These are phyloP conservation scores for Apiotrichum domesticum DNA, from an alignment of 1,284 basidiomycete genomes.

Conservation along the genomic window DNA sequence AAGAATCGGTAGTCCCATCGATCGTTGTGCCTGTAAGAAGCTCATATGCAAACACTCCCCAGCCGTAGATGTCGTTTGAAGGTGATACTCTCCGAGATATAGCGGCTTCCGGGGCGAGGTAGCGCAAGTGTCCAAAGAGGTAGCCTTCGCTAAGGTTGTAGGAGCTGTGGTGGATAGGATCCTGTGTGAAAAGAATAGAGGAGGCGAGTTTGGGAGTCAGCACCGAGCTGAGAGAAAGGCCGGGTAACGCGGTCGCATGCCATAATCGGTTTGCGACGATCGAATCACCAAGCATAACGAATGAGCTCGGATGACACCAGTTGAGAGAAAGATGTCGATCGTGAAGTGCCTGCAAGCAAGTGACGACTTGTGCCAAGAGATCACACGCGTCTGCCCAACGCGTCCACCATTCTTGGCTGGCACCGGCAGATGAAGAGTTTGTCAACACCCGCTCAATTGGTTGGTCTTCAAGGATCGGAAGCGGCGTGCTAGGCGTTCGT, in stretches of 20 bases:
- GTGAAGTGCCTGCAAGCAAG: conserved; percentile 25
- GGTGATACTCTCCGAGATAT: conserved; percentile 18
- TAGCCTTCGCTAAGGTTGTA: conserved; percentile 21
- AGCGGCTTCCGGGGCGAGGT: conserved; percentile 37
- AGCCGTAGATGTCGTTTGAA: conserved; percentile 36
- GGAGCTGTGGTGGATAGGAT: conserved; percentile 16
- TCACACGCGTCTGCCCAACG: conserved; percentile 22
- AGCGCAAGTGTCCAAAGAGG: conserved; percentile 30
- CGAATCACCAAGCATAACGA: conserved; percentile 12
- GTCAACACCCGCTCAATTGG: no score
- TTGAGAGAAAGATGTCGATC: conserved; percentile 24
- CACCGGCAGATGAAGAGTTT: no score
- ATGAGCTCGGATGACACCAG: conserved; percentile 27
- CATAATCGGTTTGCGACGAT: conserved; percentile 13
- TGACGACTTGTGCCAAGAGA: conserved; percentile 22
- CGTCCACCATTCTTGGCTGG: background rate
- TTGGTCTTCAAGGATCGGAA: no score
- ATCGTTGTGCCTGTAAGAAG: conserved; percentile 31
- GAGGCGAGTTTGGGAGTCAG: conserved; percentile 10
- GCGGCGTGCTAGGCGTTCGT: no score
- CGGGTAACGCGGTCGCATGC: conserved; percentile 17
- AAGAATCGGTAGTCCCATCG: conserved; percentile 26
- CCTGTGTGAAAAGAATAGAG: conserved; percentile 18
- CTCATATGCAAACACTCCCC: conserved; percentile 39
- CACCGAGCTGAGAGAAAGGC: conserved; percentile 8